These are phyloP conservation scores for Wilhelminamyces savonicus DNA, from an alignment of 805 yeast genomes.

Conservation along the genomic window DNA sequence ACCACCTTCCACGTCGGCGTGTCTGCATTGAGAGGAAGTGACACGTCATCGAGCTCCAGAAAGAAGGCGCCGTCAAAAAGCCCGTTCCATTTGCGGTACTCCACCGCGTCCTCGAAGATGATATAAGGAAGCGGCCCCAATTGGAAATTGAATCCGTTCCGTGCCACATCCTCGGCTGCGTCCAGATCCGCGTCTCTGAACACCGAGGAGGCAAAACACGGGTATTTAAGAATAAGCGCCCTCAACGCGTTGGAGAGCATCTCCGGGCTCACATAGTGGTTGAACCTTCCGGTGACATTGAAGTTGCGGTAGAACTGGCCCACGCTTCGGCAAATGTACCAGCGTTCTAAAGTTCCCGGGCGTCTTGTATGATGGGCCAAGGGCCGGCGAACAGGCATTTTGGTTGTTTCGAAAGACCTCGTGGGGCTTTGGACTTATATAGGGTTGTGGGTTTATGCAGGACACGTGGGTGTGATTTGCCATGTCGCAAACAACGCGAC, in stretches of 20 bases:
- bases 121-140: slow-evolving; percentile 3
- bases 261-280: slow-evolving; percentile 2
- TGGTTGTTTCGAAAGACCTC: too few relatives aligned
- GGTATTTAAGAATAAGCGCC: slow-evolving; percentile 3
- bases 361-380: too few relatives aligned
- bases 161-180: neutral
- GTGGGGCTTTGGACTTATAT: slow-evolving; percentile 1
- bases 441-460: slow-evolving; percentile 1
- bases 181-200: slow-evolving; percentile 2
- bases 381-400: too few relatives aligned
- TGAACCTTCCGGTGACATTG: slow-evolving; percentile 3
- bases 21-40: slow-evolving; percentile 4
- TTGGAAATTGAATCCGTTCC: slow-evolving; percentile 4
- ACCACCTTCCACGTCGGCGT: slow-evolving; percentile 5
- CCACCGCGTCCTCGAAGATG: slow-evolving; percentile 4
- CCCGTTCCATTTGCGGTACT: slow-evolving; percentile 1
- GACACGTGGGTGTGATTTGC: neutral
- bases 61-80: slow-evolving; percentile 2
- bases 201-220: slow-evolving; percentile 4
- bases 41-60: slow-evolving; percentile 1
- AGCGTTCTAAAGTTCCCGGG: slow-evolving; percentile 3
- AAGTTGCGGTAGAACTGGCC: slow-evolving; percentile 7
- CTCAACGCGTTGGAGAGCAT: slow-evolving; percentile 7
- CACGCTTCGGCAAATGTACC: slow-evolving; percentile 8
- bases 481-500: neutral